A percentile compares a stretch with the other conserved stretches of the same genome.
phyloP scores from a whole-genome alignment of 495 filamentous ascomycete species.

The Lasiosphaeriaceae sp. region DNA sequence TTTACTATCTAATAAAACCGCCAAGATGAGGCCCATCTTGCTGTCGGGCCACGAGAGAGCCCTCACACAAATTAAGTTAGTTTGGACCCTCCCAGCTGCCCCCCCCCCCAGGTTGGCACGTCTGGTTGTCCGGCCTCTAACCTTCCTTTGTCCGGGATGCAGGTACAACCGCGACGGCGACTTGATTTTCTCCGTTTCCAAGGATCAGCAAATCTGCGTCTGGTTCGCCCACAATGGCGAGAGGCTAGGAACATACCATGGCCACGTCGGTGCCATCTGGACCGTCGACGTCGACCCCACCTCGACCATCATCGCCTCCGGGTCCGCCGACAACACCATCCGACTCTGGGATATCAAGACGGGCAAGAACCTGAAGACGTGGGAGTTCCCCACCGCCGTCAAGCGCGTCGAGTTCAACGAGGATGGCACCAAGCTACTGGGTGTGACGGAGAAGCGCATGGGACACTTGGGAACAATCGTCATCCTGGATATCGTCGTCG shows the following conservation, averaged over 20 bases:
- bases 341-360: constrained; percentile 95
- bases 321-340: constrained; percentile 96
- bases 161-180: constrained; percentile 96
- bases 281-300: constrained; percentile 97
- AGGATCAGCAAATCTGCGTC: constrained; percentile 93
- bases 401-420: constrained; percentile 95
- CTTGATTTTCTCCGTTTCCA: constrained; percentile 93
- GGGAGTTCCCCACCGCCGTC: constrained; percentile 94
- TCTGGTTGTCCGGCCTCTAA: too few species aligned
- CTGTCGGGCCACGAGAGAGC: constrained; percentile 97
- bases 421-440: constrained; percentile 82
- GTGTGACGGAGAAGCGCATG: constrained; percentile 97
- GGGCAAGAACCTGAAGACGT: constrained; percentile 87
- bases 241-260: constrained; percentile 90
- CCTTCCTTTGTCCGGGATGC: constrained; percentile 9
- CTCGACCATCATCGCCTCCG: constrained; percentile 86
- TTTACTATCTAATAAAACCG: not conserved
- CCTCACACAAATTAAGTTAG: constrained; percentile 93
- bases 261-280: constrained; percentile 97
- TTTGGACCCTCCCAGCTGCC: not conserved
- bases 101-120: constrained; percentile 1
- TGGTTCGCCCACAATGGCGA: constrained; percentile 96
- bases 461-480: constrained; percentile 90
- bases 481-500: constrained; percentile 78
- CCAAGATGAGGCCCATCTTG: constrained; percentile 88